Evolutionary conservation across 1,284 basidiomycete genomes (phyloP).

Genomic region (Malassezia yamatoensis): DNA sequence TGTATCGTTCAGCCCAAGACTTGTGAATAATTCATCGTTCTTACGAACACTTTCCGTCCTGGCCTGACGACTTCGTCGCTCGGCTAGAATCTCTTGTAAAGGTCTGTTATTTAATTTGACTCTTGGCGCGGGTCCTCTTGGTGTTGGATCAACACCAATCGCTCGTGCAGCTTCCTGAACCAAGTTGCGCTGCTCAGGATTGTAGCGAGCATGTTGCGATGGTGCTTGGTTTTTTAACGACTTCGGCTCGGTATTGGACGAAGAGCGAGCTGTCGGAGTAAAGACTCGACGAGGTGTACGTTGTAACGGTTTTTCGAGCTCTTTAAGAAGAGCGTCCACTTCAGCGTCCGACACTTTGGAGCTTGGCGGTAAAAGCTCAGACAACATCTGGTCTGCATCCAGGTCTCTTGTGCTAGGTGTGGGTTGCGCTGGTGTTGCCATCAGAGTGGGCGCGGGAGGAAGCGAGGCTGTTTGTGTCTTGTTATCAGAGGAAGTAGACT

Average conservation of each 20-base stretch:
- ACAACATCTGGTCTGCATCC: slow-evolving; percentile 36
- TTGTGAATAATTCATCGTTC: slow-evolving; percentile 38
- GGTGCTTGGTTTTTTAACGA: not conserved
- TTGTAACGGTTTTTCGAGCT: slow-evolving; percentile 15
- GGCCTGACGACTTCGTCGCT: slow-evolving; percentile 8
- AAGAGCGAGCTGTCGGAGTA: slow-evolving; percentile 5
- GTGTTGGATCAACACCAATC: slow-evolving; percentile 9
- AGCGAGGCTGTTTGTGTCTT: not conserved
- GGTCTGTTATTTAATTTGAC: slow-evolving; percentile 8
- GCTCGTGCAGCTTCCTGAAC: slow-evolving; percentile 35
- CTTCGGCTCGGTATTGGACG: slow-evolving; percentile 6
- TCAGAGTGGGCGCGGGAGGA: not conserved
- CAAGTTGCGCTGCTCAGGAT: slow-evolving; percentile 29
- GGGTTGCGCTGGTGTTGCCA: not conserved
- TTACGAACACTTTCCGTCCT: slow-evolving; percentile 21
- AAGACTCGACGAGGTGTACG: slow-evolving; percentile 10
- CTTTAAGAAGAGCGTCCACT: slow-evolving; percentile 24
- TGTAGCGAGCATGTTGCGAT: slow-evolving; percentile 22
- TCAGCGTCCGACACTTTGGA: slow-evolving; percentile 31
- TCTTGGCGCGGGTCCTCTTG: slow-evolving; percentile 4
- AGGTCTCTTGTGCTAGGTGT: slow-evolving; percentile 25
- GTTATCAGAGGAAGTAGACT: not conserved
- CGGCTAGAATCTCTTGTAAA: slow-evolving; percentile 3
- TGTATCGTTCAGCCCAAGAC: slow-evolving; percentile 33
- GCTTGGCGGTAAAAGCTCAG: slow-evolving; percentile 29